Percentiles rank a stretch among this genome's conserved stretches.
Conservation (phyloP, 257 asterid species). For the Ilex asprella region DNA sequence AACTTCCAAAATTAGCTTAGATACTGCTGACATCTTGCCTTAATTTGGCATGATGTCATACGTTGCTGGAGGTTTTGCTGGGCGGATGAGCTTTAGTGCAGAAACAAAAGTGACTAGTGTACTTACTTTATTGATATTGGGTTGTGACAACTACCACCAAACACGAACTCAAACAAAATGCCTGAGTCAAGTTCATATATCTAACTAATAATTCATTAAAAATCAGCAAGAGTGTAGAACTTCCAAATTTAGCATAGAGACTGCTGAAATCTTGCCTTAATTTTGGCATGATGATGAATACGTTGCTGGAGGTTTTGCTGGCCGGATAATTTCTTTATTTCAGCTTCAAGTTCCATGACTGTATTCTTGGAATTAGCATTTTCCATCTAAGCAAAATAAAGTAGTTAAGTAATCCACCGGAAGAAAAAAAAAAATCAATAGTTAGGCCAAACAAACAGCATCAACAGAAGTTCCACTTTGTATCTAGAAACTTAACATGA, state of each 20-base stretch:
- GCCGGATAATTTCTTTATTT: constrained; percentile 73
- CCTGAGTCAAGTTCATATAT: neutral
- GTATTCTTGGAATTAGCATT: constrained; percentile 54
- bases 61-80: constrained; percentile 97
- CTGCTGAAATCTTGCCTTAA: constrained; percentile 43
- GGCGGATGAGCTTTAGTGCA: constrained; percentile 37
- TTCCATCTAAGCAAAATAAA: constrained; percentile 43
- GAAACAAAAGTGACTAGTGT: neutral
- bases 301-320: constrained; percentile 97
- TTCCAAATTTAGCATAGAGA: neutral
- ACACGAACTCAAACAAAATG: neutral
- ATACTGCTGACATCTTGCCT: constrained; percentile 32
- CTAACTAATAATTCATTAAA: neutral
- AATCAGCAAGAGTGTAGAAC: neutral
- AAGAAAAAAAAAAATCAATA: too few relatives aligned
- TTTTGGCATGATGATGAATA: constrained; percentile 96
- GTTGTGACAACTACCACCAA: too few relatives aligned
- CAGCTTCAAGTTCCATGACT: constrained; percentile 71
- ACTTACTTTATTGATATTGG: neutral
- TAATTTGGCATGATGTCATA: constrained; percentile 95
- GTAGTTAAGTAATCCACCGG: neutral
- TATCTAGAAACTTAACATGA: neutral
- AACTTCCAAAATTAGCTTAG: neutral
- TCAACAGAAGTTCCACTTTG: too few relatives aligned
- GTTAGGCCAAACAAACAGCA: too few relatives aligned